phyloP scores from a whole-genome alignment of 768 basidiomycete genomes.

The Lactifluus pinguis region DNA sequence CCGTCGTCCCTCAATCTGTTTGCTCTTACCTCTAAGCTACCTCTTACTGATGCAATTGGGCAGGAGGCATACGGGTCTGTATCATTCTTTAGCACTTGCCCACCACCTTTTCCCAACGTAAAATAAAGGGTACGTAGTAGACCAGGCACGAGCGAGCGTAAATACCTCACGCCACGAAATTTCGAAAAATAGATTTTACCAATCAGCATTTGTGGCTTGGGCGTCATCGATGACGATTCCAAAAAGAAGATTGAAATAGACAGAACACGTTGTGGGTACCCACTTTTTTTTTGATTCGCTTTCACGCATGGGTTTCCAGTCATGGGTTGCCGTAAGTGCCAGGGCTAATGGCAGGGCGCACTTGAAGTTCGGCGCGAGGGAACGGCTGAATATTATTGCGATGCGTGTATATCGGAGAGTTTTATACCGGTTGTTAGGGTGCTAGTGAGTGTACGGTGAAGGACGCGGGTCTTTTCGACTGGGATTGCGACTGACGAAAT shows the following conservation, averaged over 20 bases:
- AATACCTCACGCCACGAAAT: neutral
- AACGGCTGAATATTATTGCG: neutral
- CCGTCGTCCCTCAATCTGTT: neutral
- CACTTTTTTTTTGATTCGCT: neutral
- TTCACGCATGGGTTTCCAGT: neutral
- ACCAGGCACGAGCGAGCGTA: neutral
- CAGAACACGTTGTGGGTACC: neutral
- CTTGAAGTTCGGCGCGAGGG: neutral
- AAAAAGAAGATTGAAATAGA: neutral
- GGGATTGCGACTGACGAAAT: neutral
- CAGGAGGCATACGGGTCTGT: neutral
- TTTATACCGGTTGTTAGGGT: neutral
- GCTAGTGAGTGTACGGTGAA: neutral
- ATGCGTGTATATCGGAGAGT: neutral
- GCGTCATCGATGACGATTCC: neutral
- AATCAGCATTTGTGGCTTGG: neutral
- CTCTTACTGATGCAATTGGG: neutral
- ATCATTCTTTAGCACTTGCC: neutral
- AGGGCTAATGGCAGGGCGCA: too few species aligned
- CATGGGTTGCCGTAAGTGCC: neutral
- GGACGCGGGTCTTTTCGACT: neutral
- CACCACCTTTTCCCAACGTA: neutral
- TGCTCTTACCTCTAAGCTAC: too few species aligned
- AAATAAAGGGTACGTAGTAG: neutral
- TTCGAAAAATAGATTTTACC: neutral